Conservation (phyloP, 2,329 filamentous ascomycete species). For the Ophiostoma himal-ulmi region DNA sequence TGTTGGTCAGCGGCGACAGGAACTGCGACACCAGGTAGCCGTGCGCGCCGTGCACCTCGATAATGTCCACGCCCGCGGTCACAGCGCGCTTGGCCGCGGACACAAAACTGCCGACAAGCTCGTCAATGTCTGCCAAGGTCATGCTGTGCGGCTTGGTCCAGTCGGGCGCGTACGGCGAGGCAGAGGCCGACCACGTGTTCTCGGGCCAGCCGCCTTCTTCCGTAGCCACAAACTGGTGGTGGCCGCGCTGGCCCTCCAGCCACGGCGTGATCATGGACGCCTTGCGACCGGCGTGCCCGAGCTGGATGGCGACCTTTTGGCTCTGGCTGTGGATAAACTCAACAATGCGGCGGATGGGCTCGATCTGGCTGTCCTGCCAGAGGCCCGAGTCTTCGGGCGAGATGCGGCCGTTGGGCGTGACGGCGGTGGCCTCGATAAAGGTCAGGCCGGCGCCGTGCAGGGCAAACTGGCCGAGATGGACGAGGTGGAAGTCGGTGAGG, state of each 20-base stretch:
- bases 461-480: constrained; percentile 74
- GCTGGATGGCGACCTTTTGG: constrained; percentile 71
- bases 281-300: constrained; percentile 73
- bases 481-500: constrained; percentile 72
- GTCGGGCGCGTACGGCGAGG: constrained; percentile 54
- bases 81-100: constrained; percentile 55
- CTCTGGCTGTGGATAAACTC: constrained; percentile 76
- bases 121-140: constrained; percentile 61
- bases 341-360: constrained; percentile 60
- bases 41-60: constrained; percentile 63
- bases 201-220: constrained; percentile 52
- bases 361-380: constrained; percentile 80
- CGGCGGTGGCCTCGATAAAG: constrained; percentile 72
- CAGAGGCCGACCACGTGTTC: constrained; percentile 47
- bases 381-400: constrained; percentile 72
- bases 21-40: constrained; percentile 65
- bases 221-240: constrained; percentile 48
- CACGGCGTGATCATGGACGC: constrained; percentile 58
- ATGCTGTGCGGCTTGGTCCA: constrained; percentile 61
- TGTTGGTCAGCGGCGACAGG: constrained; percentile 53
- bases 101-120: constrained; percentile 57
- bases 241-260: constrained; percentile 45
- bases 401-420: constrained; percentile 72
- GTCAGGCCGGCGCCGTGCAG: constrained; percentile 67
- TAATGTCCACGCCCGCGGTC: constrained; percentile 65